A percentile compares a stretch with the other conserved stretches of the same genome.
phyloP scores from a whole-genome alignment of 2,329 filamentous ascomycete genomes.

The Colletotrichum noveboracense region DNA sequence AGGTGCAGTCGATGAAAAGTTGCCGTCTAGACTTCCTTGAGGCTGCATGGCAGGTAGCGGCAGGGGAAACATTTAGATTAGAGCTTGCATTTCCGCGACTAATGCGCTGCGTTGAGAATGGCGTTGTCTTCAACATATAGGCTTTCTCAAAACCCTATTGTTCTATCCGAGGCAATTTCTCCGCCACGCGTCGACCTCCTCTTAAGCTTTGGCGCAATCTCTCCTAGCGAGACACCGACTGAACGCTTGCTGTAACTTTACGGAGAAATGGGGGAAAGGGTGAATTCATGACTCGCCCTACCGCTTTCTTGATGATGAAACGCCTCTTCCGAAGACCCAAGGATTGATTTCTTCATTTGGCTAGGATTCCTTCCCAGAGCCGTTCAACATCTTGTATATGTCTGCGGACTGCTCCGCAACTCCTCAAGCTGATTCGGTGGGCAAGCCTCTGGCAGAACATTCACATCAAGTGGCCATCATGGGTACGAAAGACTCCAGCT shows the following conservation, averaged over 20 bases:
- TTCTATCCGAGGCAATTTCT: background rate
- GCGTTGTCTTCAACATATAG: background rate
- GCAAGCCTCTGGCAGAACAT: background rate
- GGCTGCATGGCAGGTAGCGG: background rate
- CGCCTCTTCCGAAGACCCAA: background rate
- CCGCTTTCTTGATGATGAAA: background rate
- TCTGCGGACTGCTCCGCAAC: background rate
- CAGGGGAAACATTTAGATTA: background rate
- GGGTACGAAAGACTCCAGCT: background rate
- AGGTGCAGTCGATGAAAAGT: background rate
- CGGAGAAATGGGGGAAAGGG: background rate
- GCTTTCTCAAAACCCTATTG: background rate
- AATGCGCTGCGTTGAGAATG: background rate
- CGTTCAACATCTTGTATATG: background rate
- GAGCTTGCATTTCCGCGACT: background rate
- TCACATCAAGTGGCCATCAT: background rate
- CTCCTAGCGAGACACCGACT: background rate
- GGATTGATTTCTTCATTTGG: background rate
- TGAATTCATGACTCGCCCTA: background rate
- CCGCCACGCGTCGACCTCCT: background rate
- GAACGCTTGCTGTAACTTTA: background rate
- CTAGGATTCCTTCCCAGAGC: background rate
- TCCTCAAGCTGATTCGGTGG: background rate
- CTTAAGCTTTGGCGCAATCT: background rate
- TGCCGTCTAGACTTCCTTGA: background rate